A percentile compares a stretch with the other conserved stretches of the same genome.
phyloP scores from a whole-genome alignment of 768 basidiomycete species.

The Ramaria sp. region DNA sequence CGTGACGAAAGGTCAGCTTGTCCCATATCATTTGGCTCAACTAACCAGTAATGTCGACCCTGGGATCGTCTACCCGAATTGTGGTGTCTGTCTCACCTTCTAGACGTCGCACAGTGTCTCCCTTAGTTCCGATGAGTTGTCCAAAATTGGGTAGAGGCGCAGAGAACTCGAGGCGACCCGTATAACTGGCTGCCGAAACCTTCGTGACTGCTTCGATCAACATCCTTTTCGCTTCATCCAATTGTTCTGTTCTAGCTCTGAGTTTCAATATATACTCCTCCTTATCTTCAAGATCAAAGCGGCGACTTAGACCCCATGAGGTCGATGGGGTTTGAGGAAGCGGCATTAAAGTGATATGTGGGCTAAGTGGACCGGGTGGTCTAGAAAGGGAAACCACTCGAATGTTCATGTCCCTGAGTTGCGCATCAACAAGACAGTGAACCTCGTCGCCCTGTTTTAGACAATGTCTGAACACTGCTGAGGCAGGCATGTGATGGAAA shows the following conservation, averaged over 20 bases:
- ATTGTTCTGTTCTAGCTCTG: background rate
- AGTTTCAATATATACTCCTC: background rate
- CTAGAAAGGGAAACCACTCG: too few relatives aligned
- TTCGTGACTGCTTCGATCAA: background rate
- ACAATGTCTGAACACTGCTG: background rate
- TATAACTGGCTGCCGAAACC: background rate
- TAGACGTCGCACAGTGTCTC: background rate
- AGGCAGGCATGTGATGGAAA: background rate
- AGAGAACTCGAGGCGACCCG: background rate
- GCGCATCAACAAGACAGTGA: background rate
- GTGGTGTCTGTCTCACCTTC: background rate
- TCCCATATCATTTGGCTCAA: background rate
- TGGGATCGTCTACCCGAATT: background rate
- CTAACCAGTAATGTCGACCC: background rate
- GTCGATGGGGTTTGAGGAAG: too few relatives aligned
- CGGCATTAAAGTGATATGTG: too few relatives aligned
- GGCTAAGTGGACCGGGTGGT: too few relatives aligned
- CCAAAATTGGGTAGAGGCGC: background rate
- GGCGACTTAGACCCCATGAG: too few relatives aligned
- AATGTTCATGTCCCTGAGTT: too few relatives aligned
- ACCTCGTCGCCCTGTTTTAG: background rate
- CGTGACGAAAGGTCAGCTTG: background rate
- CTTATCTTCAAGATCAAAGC: background rate
- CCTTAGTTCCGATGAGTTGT: background rate
- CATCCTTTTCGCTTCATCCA: background rate